Conservation (phyloP, 2,329 filamentous ascomycete species). For the Thielaviopsis musarum region DNA sequence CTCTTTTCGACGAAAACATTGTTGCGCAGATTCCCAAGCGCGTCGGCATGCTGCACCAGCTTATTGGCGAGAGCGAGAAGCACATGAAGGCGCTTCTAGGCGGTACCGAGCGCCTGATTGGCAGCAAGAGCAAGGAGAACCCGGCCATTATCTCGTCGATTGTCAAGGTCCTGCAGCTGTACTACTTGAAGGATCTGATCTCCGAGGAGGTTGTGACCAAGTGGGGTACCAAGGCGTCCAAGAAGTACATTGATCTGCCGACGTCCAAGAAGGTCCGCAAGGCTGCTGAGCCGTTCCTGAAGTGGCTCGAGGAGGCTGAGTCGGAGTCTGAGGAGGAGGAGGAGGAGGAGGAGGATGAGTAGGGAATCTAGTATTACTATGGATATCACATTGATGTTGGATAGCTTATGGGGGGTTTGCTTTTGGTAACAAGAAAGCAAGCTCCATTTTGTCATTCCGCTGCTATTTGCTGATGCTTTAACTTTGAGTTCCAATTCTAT, state of each 20-base stretch:
- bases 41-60: constrained; percentile 74
- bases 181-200: constrained; percentile 82
- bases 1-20: constrained; percentile 83
- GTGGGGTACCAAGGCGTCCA: constrained; percentile 91
- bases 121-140: constrained; percentile 52
- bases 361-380: neutral
- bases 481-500: neutral
- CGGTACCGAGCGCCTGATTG: constrained; percentile 83
- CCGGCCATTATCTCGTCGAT: constrained; percentile 60
- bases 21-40: constrained; percentile 73
- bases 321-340: constrained; percentile 35
- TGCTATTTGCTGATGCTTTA: neutral
- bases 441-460: neutral
- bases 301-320: constrained; percentile 81
- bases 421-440: neutral
- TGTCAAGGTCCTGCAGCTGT: constrained; percentile 71
- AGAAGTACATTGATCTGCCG: constrained; percentile 86
- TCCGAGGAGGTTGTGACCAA: constrained; percentile 75
- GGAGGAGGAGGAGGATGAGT: constrained; percentile 9
- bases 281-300: constrained; percentile 82
- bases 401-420: neutral
- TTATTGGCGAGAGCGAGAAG: constrained; percentile 66
- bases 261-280: constrained; percentile 93
- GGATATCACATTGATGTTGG: neutral
- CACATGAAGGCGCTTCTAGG: constrained; percentile 93